Conservation (phyloP, 345 rosid genomes). For the Brassica incana region DNA sequence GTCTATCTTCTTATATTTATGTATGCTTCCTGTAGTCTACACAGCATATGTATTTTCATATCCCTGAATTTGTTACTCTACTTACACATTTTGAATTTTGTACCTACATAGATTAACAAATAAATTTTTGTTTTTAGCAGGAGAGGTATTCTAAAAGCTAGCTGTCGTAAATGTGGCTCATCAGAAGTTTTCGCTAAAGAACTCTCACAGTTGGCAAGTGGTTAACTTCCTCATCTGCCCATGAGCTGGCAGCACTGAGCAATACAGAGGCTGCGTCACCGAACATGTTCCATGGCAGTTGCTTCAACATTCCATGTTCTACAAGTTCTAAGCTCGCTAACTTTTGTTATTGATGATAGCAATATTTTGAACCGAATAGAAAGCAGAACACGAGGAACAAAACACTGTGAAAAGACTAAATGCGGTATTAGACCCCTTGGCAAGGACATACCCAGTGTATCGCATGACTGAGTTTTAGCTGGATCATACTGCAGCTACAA, state of each 20-base stretch:
- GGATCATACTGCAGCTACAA: too few relatives aligned
- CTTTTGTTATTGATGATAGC: constrained; percentile 45
- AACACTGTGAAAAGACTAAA: constrained; percentile 65
- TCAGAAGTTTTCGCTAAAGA: constrained; percentile 66
- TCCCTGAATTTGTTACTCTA: constrained; percentile 7
- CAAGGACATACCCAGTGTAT: constrained; percentile 86
- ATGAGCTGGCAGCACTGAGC: constrained; percentile 72
- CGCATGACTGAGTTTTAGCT: constrained; percentile 32
- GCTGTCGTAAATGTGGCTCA: constrained; percentile 64
- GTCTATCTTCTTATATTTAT: background rate
- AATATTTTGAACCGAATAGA: constrained; percentile 39
- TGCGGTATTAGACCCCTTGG: constrained; percentile 84
- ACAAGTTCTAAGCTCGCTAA: constrained; percentile 75
- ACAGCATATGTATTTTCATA: background rate
- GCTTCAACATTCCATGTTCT: constrained; percentile 83
- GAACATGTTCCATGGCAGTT: constrained; percentile 93
- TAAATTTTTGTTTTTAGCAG: constrained; percentile 68
- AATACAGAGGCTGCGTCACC: constrained; percentile 70
- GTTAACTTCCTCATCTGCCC: constrained; percentile 72
- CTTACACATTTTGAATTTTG: constrained; percentile 24
- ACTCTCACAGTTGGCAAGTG: constrained; percentile 75
- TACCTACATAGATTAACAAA: constrained; percentile 72
- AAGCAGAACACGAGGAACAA: constrained; percentile 70
- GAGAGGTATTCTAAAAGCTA: constrained; percentile 85
- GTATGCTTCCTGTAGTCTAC: background rate